phyloP scores from a whole-genome alignment of 331 rosid species.

The Quercus tomentella region DNA sequence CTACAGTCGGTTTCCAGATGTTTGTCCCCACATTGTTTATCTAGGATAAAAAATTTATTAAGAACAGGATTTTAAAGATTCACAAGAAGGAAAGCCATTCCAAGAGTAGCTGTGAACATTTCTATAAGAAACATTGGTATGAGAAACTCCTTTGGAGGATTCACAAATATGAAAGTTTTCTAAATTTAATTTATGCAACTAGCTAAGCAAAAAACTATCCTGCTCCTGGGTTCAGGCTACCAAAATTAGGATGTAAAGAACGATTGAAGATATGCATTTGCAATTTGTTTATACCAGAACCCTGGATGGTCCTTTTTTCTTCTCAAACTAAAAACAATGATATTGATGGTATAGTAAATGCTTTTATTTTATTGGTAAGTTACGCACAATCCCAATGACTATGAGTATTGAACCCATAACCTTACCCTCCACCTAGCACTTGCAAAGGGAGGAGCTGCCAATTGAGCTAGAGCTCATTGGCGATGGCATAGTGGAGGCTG shows the following conservation, averaged over 20 bases:
- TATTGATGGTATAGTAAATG: not conserved
- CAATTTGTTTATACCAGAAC: not conserved
- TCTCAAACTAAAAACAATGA: not conserved
- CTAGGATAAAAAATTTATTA: not conserved
- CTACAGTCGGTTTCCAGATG: slow-evolving; percentile 12
- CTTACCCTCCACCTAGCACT: too few relatives aligned
- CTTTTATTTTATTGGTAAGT: too few relatives aligned
- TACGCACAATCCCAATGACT: too few relatives aligned
- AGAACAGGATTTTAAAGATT: not conserved
- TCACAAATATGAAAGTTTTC: not conserved
- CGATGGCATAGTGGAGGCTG: too few relatives aligned
- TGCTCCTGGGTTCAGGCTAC: not conserved
- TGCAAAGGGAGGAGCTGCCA: too few relatives aligned
- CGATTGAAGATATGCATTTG: not conserved
- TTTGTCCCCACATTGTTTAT: slow-evolving; percentile 43
- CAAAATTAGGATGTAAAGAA: not conserved
- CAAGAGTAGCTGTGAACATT: not conserved
- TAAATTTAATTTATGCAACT: not conserved
- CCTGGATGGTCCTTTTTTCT: not conserved
- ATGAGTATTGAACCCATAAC: too few relatives aligned
- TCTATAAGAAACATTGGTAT: not conserved
- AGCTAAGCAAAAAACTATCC: not conserved
- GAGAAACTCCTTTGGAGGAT: not conserved
- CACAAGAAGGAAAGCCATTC: not conserved
- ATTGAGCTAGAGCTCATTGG: too few relatives aligned